Evolutionary conservation across 495 filamentous ascomycete genomes (phyloP).

Genomic region (Aspergillus avenaceus): DNA sequence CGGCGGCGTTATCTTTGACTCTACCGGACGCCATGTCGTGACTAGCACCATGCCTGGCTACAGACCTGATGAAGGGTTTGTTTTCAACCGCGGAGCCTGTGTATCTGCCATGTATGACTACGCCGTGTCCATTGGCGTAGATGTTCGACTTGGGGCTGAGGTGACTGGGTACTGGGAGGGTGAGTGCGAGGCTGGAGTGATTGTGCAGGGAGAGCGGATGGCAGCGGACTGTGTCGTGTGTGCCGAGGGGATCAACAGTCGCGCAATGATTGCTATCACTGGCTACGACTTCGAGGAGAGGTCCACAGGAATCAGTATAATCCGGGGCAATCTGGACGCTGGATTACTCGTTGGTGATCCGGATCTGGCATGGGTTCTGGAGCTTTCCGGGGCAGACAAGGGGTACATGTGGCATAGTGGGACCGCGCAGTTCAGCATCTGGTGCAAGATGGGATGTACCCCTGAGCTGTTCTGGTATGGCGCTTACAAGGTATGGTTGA

Average conservation of each 20-base stretch:
- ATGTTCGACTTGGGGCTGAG: background rate
- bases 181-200: background rate
- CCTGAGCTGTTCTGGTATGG: background rate
- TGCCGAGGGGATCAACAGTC: background rate
- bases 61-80: background rate
- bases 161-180: background rate
- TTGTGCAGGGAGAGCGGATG: background rate
- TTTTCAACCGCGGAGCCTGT: background rate
- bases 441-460: background rate
- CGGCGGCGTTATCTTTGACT: background rate
- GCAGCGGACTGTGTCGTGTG: background rate
- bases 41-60: background rate
- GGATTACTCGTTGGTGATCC: background rate
- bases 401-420: background rate
- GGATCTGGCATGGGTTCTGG: background rate
- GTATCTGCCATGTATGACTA: background rate
- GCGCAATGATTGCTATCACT: background rate
- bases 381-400: background rate
- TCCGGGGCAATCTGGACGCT: background rate
- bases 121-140: background rate
- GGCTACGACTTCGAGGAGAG: background rate
- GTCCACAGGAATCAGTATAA: background rate
- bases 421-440: background rate
- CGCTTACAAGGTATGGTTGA: background rate
- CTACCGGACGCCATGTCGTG: background rate